phyloP scores from a whole-genome alignment of 1,284 basidiomycete genomes.

The Heliocybe sulcata region DNA sequence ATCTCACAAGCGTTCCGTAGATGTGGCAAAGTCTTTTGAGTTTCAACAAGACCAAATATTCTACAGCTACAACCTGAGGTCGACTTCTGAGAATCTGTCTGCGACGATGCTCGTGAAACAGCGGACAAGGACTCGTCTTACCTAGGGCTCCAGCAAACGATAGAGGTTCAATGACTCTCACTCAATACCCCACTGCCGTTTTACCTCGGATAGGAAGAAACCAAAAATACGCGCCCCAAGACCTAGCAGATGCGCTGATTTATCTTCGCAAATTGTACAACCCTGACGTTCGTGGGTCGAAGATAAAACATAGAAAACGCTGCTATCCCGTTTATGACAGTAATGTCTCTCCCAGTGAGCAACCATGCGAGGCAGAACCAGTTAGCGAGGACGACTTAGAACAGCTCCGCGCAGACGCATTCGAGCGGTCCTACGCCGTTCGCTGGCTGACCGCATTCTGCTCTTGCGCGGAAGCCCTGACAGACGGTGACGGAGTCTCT shows the following conservation, averaged over 20 bases:
- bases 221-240: background rate
- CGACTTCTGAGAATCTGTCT: too few relatives aligned
- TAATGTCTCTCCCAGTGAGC: background rate
- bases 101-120: too few relatives aligned
- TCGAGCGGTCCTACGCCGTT: slow-evolving; percentile 62
- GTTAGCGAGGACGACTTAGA: slow-evolving; percentile 6
- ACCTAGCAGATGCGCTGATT: background rate
- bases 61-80: background rate
- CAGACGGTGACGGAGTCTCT: slow-evolving; percentile 8
- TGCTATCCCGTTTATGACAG: too few relatives aligned
- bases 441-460: slow-evolving; percentile 67
- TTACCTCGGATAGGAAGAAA: background rate
- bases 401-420: slow-evolving; percentile 39
- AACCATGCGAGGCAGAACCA: background rate
- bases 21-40: background rate
- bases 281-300: background rate
- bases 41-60: too few relatives aligned
- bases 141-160: too few relatives aligned
- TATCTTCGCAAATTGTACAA: background rate
- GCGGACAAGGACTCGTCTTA: background rate
- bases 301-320: background rate
- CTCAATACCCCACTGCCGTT: background rate
- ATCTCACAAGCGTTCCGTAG: background rate
- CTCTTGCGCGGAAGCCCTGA: slow-evolving; percentile 14
- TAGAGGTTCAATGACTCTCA: background rate